Evolutionary conservation across 805 yeast genomes (phyloP), one percentile per base, ranked within the genome.

Genomic region (Wickerhamomyces chambardii): DNA sequence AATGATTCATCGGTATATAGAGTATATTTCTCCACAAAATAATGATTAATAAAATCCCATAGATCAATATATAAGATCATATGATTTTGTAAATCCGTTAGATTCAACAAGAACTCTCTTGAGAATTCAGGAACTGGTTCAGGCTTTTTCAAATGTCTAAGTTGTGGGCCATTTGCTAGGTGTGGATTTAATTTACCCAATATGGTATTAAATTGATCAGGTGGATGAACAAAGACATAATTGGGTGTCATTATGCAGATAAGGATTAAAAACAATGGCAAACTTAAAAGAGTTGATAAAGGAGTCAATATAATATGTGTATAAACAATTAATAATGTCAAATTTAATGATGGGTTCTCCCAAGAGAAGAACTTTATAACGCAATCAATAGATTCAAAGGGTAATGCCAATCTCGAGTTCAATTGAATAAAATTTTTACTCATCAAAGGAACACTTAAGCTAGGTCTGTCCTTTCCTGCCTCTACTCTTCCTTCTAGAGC

Each of bases 41-140:
- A 37, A 45, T 63, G 56, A 16, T 66, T 61, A 5, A 74, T 34
- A 17, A 66, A 64, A 56, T 86, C 90, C 67, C 78, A 85, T 0
- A 64, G 57, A 11, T 61, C 53, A 9, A 81, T 77, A 52, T 79
- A 84, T 12, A 77, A 48, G 22, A 78, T 50, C 84, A 83, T 78
- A 48, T 77, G 80, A 51, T 86, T 86, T 50, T 86, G 95, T 39
- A 85, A 62, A 59, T 86, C 95, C 1, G 94, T 84, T 47, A 84
- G 62, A 51, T 86, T 86, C 37, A 85, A 51, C 16, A 80, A 56
- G 50, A 85, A 86, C 51, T 86, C 95, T 36, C 83, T 65, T 24
- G 89, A 78, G 33, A 83, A 64, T 53, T 85, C 86, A 5, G 89
- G 82, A 7, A 78, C 83, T 0, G 94, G 92, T 40, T 72, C 73